These are phyloP conservation scores for Fusarium praegraminearum DNA, from an alignment of 2,329 filamentous ascomycete species.

Conservation along the genomic window DNA sequence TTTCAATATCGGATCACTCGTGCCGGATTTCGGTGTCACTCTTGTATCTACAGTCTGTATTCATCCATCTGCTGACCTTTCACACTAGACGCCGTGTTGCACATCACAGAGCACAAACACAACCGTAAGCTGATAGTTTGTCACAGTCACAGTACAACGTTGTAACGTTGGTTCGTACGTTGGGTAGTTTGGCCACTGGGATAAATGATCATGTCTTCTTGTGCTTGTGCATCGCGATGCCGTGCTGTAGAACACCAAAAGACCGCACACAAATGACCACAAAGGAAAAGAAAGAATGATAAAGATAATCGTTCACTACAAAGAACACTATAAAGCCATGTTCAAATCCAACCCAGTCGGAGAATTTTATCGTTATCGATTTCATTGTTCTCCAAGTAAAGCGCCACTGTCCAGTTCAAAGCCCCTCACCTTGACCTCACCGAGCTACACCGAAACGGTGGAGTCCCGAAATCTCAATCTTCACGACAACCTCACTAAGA, in stretches of 20 bases:
- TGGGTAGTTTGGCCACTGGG: not conserved
- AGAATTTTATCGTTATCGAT: slow-evolving; percentile 3
- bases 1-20: slow-evolving; percentile 38
- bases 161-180: not conserved
- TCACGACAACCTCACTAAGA: slow-evolving; percentile 25
- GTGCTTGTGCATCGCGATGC: not conserved
- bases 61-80: slow-evolving; percentile 26
- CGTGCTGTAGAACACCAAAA: not conserved
- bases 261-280: not conserved
- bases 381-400: slow-evolving; percentile 2
- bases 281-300: not conserved
- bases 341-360: not conserved
- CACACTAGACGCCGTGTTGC: slow-evolving; percentile 27
- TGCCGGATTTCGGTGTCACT: slow-evolving; percentile 5
- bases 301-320: not conserved
- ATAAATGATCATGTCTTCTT: slow-evolving; percentile 9
- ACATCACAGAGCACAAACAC: slow-evolving; percentile 14
- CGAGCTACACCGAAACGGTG: slow-evolving; percentile 38
- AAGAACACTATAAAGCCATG: not conserved
- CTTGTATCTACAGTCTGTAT: slow-evolving; percentile 15
- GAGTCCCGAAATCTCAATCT: slow-evolving; percentile 40
- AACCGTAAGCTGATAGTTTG: slow-evolving; percentile 27
- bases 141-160: not conserved
- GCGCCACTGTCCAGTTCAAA: slow-evolving; percentile 14
- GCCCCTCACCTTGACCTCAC: slow-evolving; percentile 27